These are phyloP conservation scores for Blastocystis sp. DNA, from an alignment of 352 stramenopile genomes.

Conservation along the genomic window DNA sequence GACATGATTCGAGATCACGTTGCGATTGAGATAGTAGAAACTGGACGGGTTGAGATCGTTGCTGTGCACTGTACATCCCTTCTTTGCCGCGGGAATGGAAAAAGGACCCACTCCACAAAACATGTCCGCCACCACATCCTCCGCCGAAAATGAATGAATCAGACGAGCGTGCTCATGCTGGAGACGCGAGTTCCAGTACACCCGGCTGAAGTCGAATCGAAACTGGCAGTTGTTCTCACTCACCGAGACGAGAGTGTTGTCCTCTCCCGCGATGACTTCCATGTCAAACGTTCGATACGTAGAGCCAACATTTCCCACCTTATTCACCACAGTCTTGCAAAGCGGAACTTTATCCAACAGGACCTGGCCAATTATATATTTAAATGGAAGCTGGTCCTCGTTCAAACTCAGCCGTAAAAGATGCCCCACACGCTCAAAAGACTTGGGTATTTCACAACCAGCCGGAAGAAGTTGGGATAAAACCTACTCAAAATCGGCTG, in stretches of 20 bases:
- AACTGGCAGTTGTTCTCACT: slow-evolving; percentile 77
- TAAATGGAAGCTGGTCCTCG: slow-evolving; percentile 84
- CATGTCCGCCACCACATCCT: slow-evolving; percentile 75
- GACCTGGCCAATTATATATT: slow-evolving; percentile 87
- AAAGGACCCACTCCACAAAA: slow-evolving; percentile 83
- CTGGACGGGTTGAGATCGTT: slow-evolving; percentile 81
- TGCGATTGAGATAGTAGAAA: slow-evolving; percentile 71
- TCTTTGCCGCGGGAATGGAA: slow-evolving; percentile 73
- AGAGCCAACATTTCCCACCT: slow-evolving; percentile 86
- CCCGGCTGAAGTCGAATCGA: slow-evolving; percentile 77
- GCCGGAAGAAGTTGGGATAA: slow-evolving; percentile 68
- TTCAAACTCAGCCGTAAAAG: slow-evolving; percentile 92
- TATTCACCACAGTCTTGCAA: slow-evolving; percentile 93
- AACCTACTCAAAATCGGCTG: background rate
- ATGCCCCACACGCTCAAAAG: slow-evolving; percentile 89
- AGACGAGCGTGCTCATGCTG: slow-evolving; percentile 78
- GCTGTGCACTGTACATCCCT: slow-evolving; percentile 71
- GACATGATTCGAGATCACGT: slow-evolving; percentile 74
- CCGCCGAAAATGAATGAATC: slow-evolving; percentile 67
- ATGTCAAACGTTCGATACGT: slow-evolving; percentile 82
- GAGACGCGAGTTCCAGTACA: slow-evolving; percentile 81
- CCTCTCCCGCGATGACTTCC: slow-evolving; percentile 77
- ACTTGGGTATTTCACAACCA: slow-evolving; percentile 78
- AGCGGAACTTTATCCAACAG: slow-evolving; percentile 89
- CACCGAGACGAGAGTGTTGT: slow-evolving; percentile 74